Conservation (phyloP, 306 rosid genomes). For the Quercus ilex region DNA sequence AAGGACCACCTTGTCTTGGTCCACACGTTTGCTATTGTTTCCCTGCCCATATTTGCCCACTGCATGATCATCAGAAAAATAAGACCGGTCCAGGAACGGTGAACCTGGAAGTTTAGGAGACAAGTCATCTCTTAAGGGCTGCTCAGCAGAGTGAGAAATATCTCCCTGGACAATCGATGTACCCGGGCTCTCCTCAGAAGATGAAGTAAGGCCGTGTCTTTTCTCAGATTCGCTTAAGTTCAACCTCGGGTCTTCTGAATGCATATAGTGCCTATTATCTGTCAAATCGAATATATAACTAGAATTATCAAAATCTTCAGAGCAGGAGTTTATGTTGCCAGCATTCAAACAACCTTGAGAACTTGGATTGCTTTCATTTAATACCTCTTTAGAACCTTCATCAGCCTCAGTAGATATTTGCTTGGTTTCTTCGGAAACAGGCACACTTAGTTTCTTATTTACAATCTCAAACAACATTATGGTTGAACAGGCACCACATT, state of each 20-base stretch:
- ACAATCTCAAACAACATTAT: constrained; percentile 27
- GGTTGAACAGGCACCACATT: constrained; percentile 51
- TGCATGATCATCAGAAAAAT: constrained; percentile 15
- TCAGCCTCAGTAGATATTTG: constrained; percentile 8
- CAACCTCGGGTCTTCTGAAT: constrained; percentile 19
- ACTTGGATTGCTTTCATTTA: constrained; percentile 3
- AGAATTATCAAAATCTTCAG: constrained; percentile 28
- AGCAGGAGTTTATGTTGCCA: constrained; percentile 12
- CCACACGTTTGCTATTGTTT: constrained; percentile 7
- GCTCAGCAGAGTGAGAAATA: constrained; percentile 17
- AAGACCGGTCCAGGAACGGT: constrained; percentile 22
- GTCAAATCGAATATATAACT: constrained; percentile 9
- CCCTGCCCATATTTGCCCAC: constrained; percentile 14
- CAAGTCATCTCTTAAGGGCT: constrained; percentile 5
- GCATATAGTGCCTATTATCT: constrained; percentile 1
- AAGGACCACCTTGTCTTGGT: constrained; percentile 14
- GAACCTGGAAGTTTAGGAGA: constrained; percentile 20
- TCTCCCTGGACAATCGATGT: neutral
- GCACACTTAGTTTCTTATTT: constrained; percentile 34
- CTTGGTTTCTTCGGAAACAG: constrained; percentile 23
- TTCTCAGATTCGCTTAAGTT: constrained; percentile 19
- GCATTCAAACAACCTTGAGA: constrained; percentile 1
- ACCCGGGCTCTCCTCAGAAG: constrained; percentile 17
- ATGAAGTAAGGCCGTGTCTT: constrained; percentile 14
- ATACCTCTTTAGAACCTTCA: constrained; percentile 17